These are phyloP conservation scores for Epichloe uncinata DNA, from an alignment of 2,329 filamentous ascomycete genomes.

Conservation along the genomic window DNA sequence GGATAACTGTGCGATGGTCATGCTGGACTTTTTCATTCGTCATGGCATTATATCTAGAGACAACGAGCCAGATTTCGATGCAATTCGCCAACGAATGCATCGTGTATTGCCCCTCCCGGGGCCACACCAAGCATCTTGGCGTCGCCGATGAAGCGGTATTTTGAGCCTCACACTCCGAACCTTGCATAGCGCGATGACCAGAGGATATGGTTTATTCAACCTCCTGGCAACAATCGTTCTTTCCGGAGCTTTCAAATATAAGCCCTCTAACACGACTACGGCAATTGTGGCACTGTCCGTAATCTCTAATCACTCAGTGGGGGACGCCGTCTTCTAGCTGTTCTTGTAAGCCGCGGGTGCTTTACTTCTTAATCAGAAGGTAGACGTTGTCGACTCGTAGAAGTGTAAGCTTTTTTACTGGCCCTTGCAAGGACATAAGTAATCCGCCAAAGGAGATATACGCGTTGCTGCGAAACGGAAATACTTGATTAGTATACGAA, in stretches of 20 bases:
- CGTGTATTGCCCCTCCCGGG: slow-evolving; percentile 70
- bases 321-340: neutral
- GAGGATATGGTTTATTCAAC: neutral
- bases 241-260: neutral
- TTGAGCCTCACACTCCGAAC: neutral
- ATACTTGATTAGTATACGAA: slow-evolving; percentile 2
- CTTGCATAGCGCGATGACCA: neutral
- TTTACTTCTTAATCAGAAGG: slow-evolving; percentile 70
- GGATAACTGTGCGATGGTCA: slow-evolving; percentile 74
- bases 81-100: slow-evolving; percentile 65
- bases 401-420: slow-evolving; percentile 86
- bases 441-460: slow-evolving; percentile 91
- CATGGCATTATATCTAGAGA: slow-evolving; percentile 67
- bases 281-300: neutral
- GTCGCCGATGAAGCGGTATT: neutral
- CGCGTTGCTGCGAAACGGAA: slow-evolving; percentile 52
- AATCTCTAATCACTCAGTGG: neutral
- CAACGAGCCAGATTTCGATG: slow-evolving; percentile 65
- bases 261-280: neutral
- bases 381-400: slow-evolving; percentile 90
- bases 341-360: neutral
- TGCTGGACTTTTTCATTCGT: slow-evolving; percentile 82
- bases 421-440: slow-evolving; percentile 80
- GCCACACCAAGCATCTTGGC: slow-evolving; percentile 34
- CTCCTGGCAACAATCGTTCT: neutral